These are phyloP conservation scores for Amanita rubescens DNA, from an alignment of 768 basidiomycete genomes.

Conservation along the genomic window DNA sequence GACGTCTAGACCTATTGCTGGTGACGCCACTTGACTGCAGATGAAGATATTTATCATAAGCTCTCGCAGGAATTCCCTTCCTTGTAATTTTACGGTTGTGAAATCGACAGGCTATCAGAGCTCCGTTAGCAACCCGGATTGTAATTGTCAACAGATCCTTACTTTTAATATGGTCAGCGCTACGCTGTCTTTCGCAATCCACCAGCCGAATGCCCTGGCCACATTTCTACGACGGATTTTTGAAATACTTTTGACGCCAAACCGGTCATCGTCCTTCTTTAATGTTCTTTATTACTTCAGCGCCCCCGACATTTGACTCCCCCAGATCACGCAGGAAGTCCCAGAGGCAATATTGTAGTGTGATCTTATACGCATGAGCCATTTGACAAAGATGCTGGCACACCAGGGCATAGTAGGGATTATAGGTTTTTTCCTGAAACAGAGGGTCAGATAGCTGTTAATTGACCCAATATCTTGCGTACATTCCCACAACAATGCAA, in stretches of 20 bases:
- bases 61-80: conserved; percentile 59
- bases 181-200: conserved; percentile 79
- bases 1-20: conserved; percentile 38
- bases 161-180: conserved; percentile 82
- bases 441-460: neutral
- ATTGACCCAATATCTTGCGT: conserved; percentile 14
- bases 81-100: conserved; percentile 55
- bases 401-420: conserved; percentile 92
- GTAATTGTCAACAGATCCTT: neutral
- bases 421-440: conserved; percentile 79
- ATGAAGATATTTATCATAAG: conserved; percentile 66
- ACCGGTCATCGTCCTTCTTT: conserved; percentile 36
- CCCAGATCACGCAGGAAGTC: conserved; percentile 92
- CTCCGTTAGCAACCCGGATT: neutral
- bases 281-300: conserved; percentile 65
- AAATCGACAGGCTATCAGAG: conserved; percentile 80
- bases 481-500: conserved; percentile 92
- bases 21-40: conserved; percentile 67
- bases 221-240: conserved; percentile 57
- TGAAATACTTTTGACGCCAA: conserved; percentile 48
- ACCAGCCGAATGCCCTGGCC: conserved; percentile 87
- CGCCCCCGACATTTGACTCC: conserved; percentile 74
- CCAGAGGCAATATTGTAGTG: conserved; percentile 93
- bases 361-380: conserved; percentile 84
- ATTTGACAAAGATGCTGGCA: conserved; percentile 71